These are phyloP conservation scores for Epichloe amarillans DNA, from an alignment of 2,329 filamentous ascomycete species.

Conservation along the genomic window DNA sequence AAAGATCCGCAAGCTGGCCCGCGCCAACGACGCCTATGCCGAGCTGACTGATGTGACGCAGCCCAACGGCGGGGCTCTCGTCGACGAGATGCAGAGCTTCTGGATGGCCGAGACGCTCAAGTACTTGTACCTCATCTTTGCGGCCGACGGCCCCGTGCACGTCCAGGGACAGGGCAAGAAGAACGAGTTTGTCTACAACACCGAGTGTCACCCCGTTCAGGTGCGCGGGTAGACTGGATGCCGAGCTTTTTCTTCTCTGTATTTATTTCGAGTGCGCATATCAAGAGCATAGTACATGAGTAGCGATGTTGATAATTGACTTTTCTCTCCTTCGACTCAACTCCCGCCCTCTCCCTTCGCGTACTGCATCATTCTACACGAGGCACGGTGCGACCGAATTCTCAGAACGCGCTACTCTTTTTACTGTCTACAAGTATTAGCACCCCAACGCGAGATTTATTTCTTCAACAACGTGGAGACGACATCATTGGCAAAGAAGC, in stretches of 20 bases:
- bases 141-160: constrained; percentile 42
- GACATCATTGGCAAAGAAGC: no score
- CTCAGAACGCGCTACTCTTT: no score
- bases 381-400: no score
- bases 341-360: no score
- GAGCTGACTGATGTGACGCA: constrained; percentile 53
- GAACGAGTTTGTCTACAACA: constrained; percentile 38
- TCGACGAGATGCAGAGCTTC: constrained; percentile 74
- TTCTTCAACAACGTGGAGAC: no score
- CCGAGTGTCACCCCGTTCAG: constrained; percentile 32
- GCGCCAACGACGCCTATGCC: constrained; percentile 53
- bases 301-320: background rate
- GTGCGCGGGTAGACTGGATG: constrained; percentile 7
- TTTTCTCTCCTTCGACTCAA: background rate
- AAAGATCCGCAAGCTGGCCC: constrained; percentile 50
- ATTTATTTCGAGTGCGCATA: background rate
- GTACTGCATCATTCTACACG: no score
- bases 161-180: constrained; percentile 34
- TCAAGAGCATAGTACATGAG: no score
- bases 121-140: constrained; percentile 64
- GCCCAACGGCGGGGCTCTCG: constrained; percentile 43
- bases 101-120: constrained; percentile 82
- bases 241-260: background rate
- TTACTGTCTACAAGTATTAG: no score
- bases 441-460: no score